Conservation (phyloP, 352 stramenopile genomes). For the Phytophthora hybrid region DNA sequence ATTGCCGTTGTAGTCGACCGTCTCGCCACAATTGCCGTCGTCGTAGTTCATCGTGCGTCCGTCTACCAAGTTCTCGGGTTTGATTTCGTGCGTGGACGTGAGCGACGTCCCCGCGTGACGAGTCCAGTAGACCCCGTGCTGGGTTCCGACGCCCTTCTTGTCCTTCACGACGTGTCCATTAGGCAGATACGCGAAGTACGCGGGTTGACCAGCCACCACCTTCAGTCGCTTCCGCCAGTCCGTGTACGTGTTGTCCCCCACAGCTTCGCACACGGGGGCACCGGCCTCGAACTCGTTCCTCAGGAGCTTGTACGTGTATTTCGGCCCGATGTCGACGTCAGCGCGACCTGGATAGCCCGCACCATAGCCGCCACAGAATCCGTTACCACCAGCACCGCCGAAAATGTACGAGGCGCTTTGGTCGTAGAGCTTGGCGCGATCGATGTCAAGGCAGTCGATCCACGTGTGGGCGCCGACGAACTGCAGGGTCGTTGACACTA, state of each 20-base stretch:
- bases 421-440: slow-evolving; percentile 62
- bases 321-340: slow-evolving; percentile 48
- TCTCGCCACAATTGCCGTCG: slow-evolving; percentile 64
- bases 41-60: slow-evolving; percentile 51
- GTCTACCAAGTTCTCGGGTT: slow-evolving; percentile 46
- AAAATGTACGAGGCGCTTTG: slow-evolving; percentile 65
- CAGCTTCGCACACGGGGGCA: slow-evolving; percentile 46
- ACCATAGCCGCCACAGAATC: slow-evolving; percentile 65
- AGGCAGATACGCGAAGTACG: slow-evolving; percentile 59
- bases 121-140: slow-evolving; percentile 66
- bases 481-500: slow-evolving; percentile 6
- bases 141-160: slow-evolving; percentile 59
- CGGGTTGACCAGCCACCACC: slow-evolving; percentile 36
- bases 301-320: slow-evolving; percentile 69
- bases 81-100: slow-evolving; percentile 52
- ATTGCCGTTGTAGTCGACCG: slow-evolving; percentile 47
- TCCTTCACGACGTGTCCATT: slow-evolving; percentile 67
- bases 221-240: slow-evolving; percentile 57
- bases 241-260: slow-evolving; percentile 58
- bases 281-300: slow-evolving; percentile 59
- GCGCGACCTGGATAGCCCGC: slow-evolving; percentile 60
- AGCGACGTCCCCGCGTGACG: slow-evolving; percentile 40
- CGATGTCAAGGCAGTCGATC: slow-evolving; percentile 61
- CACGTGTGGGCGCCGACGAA: slow-evolving; percentile 56
- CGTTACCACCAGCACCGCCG: slow-evolving; percentile 57